Percentiles rank a stretch among this genome's conserved stretches.
Evolutionary conservation across 2,329 filamentous ascomycete species (phyloP).

Genomic region (Cryphonectria carpinicola): DNA sequence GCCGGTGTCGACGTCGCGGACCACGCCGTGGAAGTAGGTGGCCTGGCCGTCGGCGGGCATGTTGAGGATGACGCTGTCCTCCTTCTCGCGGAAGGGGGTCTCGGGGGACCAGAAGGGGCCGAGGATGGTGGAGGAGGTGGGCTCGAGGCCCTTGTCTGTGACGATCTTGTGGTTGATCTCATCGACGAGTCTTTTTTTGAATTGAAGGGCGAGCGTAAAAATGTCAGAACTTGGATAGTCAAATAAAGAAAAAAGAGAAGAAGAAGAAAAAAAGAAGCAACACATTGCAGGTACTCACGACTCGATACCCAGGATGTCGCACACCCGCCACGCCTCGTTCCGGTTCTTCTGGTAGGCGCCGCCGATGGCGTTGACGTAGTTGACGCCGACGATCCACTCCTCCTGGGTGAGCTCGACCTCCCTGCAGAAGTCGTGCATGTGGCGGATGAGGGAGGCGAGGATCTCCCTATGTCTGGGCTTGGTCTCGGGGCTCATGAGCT

Average conservation of each 20-base stretch:
- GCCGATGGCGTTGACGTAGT: conserved; percentile 61
- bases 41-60: conserved; percentile 46
- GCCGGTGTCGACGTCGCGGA: conserved; percentile 33
- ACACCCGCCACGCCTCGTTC: conserved; percentile 67
- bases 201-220: not conserved
- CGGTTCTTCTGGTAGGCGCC: conserved; percentile 60
- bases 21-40: conserved; percentile 58
- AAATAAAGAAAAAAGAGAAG: not conserved
- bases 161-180: conserved; percentile 65
- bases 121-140: conserved; percentile 66
- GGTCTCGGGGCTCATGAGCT: conserved; percentile 63
- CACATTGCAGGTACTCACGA: conserved; percentile 35
- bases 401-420: conserved; percentile 66
- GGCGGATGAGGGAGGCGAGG: conserved; percentile 57
- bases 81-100: conserved; percentile 61
- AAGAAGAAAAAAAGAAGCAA: too few species aligned
- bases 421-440: conserved; percentile 67
- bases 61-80: conserved; percentile 53
- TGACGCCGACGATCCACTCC: conserved; percentile 65
- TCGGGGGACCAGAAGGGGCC: conserved; percentile 70
- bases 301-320: conserved; percentile 66
- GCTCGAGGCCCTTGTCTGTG: conserved; percentile 42
- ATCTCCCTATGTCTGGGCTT: conserved; percentile 59
- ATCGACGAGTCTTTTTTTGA: conserved; percentile 52
- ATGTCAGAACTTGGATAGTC: not conserved